Base-by-base conservation (phyloP, 2,329 filamentous ascomycete genomes). In the Aureobasidium mangrovei region DNA sequence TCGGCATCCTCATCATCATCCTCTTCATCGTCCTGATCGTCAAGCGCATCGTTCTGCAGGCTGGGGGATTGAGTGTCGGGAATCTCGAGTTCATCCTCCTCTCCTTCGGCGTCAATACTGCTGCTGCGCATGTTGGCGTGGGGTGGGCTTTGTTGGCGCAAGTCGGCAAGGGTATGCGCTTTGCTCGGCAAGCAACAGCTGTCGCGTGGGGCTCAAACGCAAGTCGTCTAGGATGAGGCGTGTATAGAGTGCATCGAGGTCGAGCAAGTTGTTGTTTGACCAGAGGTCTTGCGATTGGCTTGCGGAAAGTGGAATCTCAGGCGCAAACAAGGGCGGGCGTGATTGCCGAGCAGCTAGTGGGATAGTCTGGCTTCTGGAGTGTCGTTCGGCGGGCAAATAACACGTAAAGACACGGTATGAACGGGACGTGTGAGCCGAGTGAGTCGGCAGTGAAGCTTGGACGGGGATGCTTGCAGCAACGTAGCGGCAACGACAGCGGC, bases 11-110 rank as follows among this genome's bases (percentile, higher is more conserved):
- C 70, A 57, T 73, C 71, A 31, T 74, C 73, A 35, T 61, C 66
- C 51, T 67, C 70, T 57, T 77, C 77, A 8, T 56, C 53, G 29
- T 55, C 61, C 53, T 72, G 76, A 47, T 74, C 73, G 67, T 72
- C 73, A 39, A 77, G 72, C 24, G 74, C 72, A 53, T 72, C 71
- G 41, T 72, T 76, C n/a, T 62, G 63, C n/a, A 61, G 58, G 56
- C 69, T 60, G 28, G 64, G 67, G 5, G 67, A 67, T 28, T 67
- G 63, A 18, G 60, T 69, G 26, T 60, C 60, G 43, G 64, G 59
- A 35, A 58, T 55, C n/a, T 62, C 62, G 51, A 57, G 53, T 52
- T 63, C 58, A 54, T 69, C 68, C 65, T 51, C 67, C 65, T 59
- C 48, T 60, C 63, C 27, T 61, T 60, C 53, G 59, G 55, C 54